A percentile compares a stretch with the other conserved stretches of the same genome.
phyloP scores from a whole-genome alignment of 208 protist genomes.

The Crithidia bombi region DNA sequence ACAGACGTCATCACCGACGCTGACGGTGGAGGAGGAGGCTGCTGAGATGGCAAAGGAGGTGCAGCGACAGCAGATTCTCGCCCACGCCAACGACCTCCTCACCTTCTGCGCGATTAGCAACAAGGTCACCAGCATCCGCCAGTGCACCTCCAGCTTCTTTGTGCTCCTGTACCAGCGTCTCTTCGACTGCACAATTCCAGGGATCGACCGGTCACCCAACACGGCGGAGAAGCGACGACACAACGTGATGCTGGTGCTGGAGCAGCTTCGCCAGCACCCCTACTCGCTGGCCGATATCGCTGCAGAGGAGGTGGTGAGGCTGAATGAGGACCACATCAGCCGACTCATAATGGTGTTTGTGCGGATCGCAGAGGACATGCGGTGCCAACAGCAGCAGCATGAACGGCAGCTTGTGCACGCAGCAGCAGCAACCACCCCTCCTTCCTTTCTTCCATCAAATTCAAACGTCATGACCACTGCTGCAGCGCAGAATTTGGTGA shows the following conservation, averaged over 20 bases:
- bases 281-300: constrained; percentile 67
- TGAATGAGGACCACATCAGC: constrained; percentile 87
- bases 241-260: constrained; percentile 77
- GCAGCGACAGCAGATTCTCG: constrained; percentile 51
- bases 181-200: constrained; percentile 70
- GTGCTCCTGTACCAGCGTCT: constrained; percentile 86
- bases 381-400: constrained; percentile 15
- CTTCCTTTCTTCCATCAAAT: not conserved
- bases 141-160: constrained; percentile 90
- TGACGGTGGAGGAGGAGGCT: not conserved
- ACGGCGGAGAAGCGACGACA: constrained; percentile 76
- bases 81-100: constrained; percentile 70
- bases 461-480: not conserved
- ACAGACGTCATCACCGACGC: not conserved
- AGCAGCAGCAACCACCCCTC: constrained; percentile 7
- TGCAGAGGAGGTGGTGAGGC: constrained; percentile 72
- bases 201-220: constrained; percentile 74
- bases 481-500: not conserved
- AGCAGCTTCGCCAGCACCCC: constrained; percentile 62
- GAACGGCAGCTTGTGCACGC: constrained; percentile 14
- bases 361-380: constrained; percentile 56
- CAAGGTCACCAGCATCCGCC: constrained; percentile 66
- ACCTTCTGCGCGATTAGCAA: constrained; percentile 65
- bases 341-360: constrained; percentile 82
- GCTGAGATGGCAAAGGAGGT: constrained; percentile 31